Percentiles rank a stretch among this genome's conserved stretches.
Evolutionary conservation across 2,329 filamentous ascomycete genomes (phyloP).

Genomic region (Colletotrichum nymphaeae): DNA sequence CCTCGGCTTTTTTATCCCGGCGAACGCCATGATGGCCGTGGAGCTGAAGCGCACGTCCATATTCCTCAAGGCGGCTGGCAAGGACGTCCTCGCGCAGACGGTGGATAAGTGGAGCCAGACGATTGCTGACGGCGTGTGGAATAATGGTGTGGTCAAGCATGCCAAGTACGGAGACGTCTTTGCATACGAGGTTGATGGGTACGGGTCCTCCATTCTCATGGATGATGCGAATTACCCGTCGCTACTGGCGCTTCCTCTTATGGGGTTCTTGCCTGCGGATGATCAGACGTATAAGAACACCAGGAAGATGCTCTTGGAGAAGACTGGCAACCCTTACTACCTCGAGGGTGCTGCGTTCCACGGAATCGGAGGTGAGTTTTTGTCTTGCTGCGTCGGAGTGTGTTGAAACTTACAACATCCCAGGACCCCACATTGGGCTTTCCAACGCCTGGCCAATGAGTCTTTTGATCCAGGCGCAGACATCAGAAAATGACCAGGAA

Average conservation of each 20-base stretch:
- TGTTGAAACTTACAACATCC: not conserved
- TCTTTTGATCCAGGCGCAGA: constrained; percentile 90
- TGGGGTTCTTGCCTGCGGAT: constrained; percentile 76
- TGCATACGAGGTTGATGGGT: constrained; percentile 89
- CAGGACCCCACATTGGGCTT: constrained; percentile 79
- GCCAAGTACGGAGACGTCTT: constrained; percentile 83
- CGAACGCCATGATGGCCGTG: constrained; percentile 95
- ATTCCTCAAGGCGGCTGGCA: constrained; percentile 72
- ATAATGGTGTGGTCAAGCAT: constrained; percentile 84
- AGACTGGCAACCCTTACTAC: constrained; percentile 88
- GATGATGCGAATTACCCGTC: constrained; percentile 91
- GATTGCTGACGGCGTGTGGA: constrained; percentile 83
- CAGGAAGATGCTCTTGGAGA: constrained; percentile 78
- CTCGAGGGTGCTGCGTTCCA: constrained; percentile 80
- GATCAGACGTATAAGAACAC: constrained; percentile 89
- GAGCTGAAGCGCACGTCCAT: constrained; percentile 82
- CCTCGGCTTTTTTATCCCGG: constrained; percentile 92
- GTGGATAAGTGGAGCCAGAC: constrained; percentile 69
- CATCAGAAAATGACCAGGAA: constrained; percentile 84
- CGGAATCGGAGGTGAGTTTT: constrained; percentile 82
- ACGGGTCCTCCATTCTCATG: constrained; percentile 85
- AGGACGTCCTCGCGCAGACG: constrained; percentile 63
- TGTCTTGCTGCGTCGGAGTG: too few relatives aligned
- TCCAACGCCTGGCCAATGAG: constrained; percentile 97
- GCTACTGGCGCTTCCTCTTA: constrained; percentile 79